These are phyloP conservation scores for Hypsizygus ulmarius DNA, from an alignment of 1,284 basidiomycete species.

Conservation along the genomic window DNA sequence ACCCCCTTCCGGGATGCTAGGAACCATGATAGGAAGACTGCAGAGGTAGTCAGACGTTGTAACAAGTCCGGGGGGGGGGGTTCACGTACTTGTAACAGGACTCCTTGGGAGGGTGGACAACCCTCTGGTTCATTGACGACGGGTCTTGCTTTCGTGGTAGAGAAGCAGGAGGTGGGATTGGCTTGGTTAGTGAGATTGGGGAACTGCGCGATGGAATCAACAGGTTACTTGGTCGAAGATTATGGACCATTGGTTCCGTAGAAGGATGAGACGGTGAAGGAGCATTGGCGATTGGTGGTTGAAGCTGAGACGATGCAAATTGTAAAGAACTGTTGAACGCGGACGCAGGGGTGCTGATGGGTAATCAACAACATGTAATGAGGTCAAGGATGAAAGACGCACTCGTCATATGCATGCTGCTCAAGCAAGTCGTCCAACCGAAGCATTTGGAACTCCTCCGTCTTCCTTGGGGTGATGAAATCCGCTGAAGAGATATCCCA, in stretches of 20 bases:
- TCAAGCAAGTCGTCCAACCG: constrained; percentile 70
- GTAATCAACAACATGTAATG: constrained; percentile 18
- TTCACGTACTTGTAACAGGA: constrained; percentile 67
- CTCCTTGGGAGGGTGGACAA: constrained; percentile 68
- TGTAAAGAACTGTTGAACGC: constrained; percentile 25
- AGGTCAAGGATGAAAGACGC: constrained; percentile 29
- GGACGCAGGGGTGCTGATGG: constrained; percentile 26
- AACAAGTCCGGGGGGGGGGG: constrained; percentile 3
- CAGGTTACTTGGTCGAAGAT: constrained; percentile 30
- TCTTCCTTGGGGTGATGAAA: constrained; percentile 36
- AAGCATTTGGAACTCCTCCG: constrained; percentile 53
- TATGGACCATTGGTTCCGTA: constrained; percentile 25
- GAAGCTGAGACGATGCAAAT: constrained; percentile 27
- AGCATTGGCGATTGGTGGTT: constrained; percentile 21
- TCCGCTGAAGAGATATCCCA: constrained; percentile 38
- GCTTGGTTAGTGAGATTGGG: constrained; percentile 44
- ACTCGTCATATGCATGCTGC: constrained; percentile 72
- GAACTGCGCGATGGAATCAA: constrained; percentile 33
- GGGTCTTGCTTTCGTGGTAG: constrained; percentile 53
- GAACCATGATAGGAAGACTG: constrained; percentile 76
- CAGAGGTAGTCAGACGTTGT: constrained; percentile 11
- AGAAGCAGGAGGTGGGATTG: constrained; percentile 57
- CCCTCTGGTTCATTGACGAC: constrained; percentile 46
- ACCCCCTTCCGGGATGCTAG: constrained; percentile 79
- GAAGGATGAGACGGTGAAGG: constrained; percentile 10